Evolutionary conservation across 73 alveolate species (phyloP).

Genomic region (Uronychia setigera): DNA sequence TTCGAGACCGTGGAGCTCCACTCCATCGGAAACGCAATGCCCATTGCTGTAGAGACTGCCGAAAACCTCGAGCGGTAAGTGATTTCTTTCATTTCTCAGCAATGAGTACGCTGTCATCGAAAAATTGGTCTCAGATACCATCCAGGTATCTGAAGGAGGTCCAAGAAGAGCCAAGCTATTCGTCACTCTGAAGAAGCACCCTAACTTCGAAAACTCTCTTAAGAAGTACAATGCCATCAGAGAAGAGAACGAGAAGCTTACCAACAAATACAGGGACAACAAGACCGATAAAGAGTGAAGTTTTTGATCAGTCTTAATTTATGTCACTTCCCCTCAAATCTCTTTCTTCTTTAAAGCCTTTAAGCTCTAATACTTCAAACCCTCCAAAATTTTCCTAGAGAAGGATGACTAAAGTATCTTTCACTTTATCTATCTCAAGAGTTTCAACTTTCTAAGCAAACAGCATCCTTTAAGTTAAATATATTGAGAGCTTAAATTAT

Average conservation of each 20-base stretch:
- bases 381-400: too few species aligned
- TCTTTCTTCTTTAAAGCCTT: too few species aligned
- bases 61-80: constrained; percentile 59
- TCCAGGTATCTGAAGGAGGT: constrained; percentile 45
- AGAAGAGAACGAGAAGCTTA: constrained; percentile 33
- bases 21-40: constrained; percentile 57
- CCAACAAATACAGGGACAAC: neutral
- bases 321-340: too few species aligned
- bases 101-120: constrained; percentile 59
- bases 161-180: constrained; percentile 59
- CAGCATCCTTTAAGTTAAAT: too few species aligned
- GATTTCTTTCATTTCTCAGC: neutral
- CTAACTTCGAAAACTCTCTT: constrained; percentile 39
- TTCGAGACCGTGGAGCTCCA: constrained; percentile 45
- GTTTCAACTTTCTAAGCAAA: too few species aligned
- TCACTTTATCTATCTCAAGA: too few species aligned
- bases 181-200: constrained; percentile 33
- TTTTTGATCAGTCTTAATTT: too few species aligned
- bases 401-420: too few species aligned
- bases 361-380: too few species aligned
- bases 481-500: too few species aligned
- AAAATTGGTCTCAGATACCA: constrained; percentile 40
- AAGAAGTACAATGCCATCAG: constrained; percentile 40
- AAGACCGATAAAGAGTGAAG: neutral
- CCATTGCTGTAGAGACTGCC: constrained; percentile 51